These are phyloP conservation scores for Schizochytrium sp. DNA, from an alignment of 108 stramenopile genomes.

Conservation along the genomic window DNA sequence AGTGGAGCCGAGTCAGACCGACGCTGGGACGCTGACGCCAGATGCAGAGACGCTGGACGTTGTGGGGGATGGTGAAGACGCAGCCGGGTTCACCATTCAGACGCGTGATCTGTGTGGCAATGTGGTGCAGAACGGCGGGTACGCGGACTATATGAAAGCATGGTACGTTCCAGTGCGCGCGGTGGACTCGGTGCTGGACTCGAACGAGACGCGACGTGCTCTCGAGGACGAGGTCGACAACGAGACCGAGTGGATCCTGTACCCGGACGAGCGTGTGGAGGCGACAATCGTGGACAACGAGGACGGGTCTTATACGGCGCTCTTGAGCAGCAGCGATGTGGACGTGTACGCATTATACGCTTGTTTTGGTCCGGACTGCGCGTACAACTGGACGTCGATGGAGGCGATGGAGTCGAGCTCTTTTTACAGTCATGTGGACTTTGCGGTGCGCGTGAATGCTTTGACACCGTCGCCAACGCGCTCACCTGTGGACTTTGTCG, in stretches of 20 bases:
- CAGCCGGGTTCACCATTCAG: neutral
- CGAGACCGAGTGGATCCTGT: neutral
- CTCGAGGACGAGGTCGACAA: neutral
- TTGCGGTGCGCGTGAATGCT: neutral
- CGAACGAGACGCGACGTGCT: too few relatives aligned
- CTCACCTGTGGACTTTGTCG: neutral
- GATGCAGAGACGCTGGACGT: neutral
- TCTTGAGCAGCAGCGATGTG: neutral
- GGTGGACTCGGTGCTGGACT: neutral
- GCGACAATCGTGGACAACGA: neutral
- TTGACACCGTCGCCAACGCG: neutral
- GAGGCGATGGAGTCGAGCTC: neutral
- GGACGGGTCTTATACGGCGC: neutral
- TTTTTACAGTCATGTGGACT: neutral
- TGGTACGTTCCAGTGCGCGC: neutral
- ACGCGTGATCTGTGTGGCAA: neutral
- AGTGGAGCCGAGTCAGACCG: neutral
- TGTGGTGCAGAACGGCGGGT: neutral
- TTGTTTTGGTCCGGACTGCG: conserved; percentile 10
- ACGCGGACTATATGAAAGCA: neutral
- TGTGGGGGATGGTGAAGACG: neutral
- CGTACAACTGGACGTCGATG: neutral
- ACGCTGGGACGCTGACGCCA: neutral
- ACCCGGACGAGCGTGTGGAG: neutral
- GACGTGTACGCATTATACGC: neutral